Percentiles rank a stretch among this genome's conserved stretches.
Conservation (phyloP, 1,284 basidiomycete species). For the Ceratobasidium sp. region DNA sequence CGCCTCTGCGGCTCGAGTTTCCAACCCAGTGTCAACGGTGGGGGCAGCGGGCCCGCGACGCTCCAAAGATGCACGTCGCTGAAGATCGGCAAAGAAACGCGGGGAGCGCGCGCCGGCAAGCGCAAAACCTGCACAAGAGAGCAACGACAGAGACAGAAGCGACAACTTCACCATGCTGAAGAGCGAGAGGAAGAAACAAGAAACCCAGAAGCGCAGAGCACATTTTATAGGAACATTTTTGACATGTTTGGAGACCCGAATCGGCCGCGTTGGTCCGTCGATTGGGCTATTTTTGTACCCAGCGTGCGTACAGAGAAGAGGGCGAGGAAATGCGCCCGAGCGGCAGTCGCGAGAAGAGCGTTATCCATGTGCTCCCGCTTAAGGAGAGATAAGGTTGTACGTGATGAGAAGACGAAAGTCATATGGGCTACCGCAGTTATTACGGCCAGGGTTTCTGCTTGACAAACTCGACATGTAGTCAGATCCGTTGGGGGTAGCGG, state of each 20-base stretch:
- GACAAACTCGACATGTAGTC: too few species aligned
- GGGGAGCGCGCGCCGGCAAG: neutral
- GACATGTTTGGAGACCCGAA: neutral
- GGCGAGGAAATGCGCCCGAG: neutral
- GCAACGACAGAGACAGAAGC: neutral
- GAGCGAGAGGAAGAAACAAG: neutral
- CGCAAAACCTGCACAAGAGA: neutral
- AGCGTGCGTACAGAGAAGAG: neutral
- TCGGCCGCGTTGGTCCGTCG: neutral
- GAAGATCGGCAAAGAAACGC: slow-evolving; percentile 12
- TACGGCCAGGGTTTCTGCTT: too few species aligned
- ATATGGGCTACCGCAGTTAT: too few species aligned
- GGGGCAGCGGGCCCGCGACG: neutral
- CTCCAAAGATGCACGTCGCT: neutral
- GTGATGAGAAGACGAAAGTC: neutral
- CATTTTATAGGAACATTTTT: neutral
- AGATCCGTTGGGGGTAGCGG: too few species aligned
- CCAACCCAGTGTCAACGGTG: neutral
- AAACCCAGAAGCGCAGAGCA: neutral
- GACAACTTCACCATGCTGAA: slow-evolving; percentile 2
- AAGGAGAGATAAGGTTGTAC: neutral
- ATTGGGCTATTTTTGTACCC: neutral
- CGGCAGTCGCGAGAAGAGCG: neutral
- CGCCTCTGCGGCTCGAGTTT: slow-evolving; percentile 50
- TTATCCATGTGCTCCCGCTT: neutral